Evolutionary conservation across 2,329 filamentous ascomycete genomes (phyloP).

Genomic region (Pseudogymnoascus sp.): DNA sequence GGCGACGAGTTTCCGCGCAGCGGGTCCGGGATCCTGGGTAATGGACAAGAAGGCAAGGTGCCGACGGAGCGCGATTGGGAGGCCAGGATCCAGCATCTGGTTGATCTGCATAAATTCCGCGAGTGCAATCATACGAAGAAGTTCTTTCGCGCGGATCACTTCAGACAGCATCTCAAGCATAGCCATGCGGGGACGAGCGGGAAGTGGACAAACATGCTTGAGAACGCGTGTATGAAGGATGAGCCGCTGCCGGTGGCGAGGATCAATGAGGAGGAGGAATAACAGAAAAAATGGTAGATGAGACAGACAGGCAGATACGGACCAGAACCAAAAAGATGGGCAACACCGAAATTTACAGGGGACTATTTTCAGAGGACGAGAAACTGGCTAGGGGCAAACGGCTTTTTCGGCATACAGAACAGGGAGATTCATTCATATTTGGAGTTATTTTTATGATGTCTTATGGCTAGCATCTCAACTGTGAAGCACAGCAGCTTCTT

Average conservation of each 20-base stretch:
- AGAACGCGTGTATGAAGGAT: conserved; percentile 92
- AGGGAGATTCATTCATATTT: background rate
- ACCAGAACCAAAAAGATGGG: conserved; percentile 7
- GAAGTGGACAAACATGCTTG: conserved; percentile 98
- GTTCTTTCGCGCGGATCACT: conserved; percentile 95
- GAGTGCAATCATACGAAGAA: conserved; percentile 99
- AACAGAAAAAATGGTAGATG: conserved; percentile 15
- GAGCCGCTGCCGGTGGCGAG: conserved; percentile 50
- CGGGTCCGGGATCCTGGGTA: conserved; percentile 36
- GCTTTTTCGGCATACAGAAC: background rate
- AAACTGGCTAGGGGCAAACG: background rate
- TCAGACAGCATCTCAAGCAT: conserved; percentile 95
- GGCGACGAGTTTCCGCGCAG: conserved; percentile 68
- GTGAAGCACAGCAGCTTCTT: background rate
- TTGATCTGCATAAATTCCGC: conserved; percentile 88
- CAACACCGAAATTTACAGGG: background rate
- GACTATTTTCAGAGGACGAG: background rate
- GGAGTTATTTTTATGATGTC: background rate
- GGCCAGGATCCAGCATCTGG: conserved; percentile 74
- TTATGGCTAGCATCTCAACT: background rate
- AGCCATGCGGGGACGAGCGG: conserved; percentile 93
- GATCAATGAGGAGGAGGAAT: conserved; percentile 28
- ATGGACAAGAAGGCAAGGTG: conserved; percentile 30
- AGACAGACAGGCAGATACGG: background rate
- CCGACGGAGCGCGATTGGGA: conserved; percentile 84